Evolutionary conservation across 2,329 filamentous ascomycete species (phyloP).

Genomic region (Claviceps sp.): DNA sequence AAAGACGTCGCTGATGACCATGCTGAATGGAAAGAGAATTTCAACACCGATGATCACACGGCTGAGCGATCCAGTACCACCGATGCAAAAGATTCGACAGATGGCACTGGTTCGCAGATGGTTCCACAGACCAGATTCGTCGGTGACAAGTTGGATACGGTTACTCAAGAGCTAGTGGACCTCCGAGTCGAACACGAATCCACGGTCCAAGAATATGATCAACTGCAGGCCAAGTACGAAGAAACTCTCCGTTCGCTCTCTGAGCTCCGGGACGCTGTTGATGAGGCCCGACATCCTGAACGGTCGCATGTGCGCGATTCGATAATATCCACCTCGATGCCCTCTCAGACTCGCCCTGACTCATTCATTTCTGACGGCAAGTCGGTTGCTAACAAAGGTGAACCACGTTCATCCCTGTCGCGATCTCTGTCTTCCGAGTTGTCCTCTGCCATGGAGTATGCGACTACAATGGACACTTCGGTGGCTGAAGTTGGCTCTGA

Average conservation of each 20-base stretch:
- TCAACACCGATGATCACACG: background rate
- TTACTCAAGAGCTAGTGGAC: constrained; percentile 84
- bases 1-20: constrained; percentile 29
- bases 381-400: constrained; percentile 57
- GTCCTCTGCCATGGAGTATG: constrained; percentile 72
- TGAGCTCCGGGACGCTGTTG: constrained; percentile 72
- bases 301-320: constrained; percentile 37
- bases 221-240: constrained; percentile 79
- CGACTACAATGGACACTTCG: constrained; percentile 48
- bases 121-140: constrained; percentile 76
- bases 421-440: constrained; percentile 90
- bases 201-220: constrained; percentile 67
- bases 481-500: constrained; percentile 36
- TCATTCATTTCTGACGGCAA: constrained; percentile 77
- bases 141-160: constrained; percentile 79
- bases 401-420: constrained; percentile 53
- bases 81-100: constrained; percentile 26
- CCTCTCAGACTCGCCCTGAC: constrained; percentile 45
- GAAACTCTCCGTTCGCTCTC: constrained; percentile 70
- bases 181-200: constrained; percentile 82
- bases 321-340: constrained; percentile 30
- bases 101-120: constrained; percentile 38
- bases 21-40: background rate
- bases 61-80: background rate
- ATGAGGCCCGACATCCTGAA: constrained; percentile 58